These are phyloP conservation scores for Areca catechu DNA, from an alignment of 176 grass and related monocot genomes.

Conservation along the genomic window DNA sequence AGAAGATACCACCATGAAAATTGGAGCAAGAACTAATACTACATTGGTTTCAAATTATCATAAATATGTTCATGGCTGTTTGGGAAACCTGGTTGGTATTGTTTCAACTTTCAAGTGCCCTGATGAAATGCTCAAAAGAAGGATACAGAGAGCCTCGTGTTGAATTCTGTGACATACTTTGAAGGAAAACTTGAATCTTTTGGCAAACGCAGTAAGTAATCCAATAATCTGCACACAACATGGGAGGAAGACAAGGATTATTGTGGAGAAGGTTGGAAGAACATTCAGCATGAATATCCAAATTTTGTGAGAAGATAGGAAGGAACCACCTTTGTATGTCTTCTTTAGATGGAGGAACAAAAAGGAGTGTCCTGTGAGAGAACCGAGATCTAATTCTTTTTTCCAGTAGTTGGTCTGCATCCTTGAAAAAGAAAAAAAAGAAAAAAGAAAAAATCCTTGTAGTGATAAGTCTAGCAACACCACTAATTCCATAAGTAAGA, in stretches of 20 bases:
- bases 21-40: too few relatives aligned
- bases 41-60: too few relatives aligned
- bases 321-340: constrained; percentile 38
- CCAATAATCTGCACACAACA: constrained; percentile 51
- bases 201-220: constrained; percentile 50
- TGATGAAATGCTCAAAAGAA: constrained; percentile 13
- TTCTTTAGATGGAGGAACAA: constrained; percentile 66
- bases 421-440: constrained; percentile 37
- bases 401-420: constrained; percentile 83
- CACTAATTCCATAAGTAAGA: too few relatives aligned
- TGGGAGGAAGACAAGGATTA: background rate
- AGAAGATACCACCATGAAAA: too few relatives aligned
- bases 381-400: constrained; percentile 96
- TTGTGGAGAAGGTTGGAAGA: background rate
- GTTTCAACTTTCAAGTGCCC: too few relatives aligned
- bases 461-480: too few relatives aligned
- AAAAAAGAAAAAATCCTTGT: background rate
- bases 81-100: too few relatives aligned
- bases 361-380: constrained; percentile 78
- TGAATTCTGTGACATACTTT: constrained; percentile 60
- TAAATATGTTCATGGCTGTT: too few relatives aligned
- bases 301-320: background rate
- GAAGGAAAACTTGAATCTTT: constrained; percentile 35
- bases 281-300: background rate
- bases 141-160: constrained; percentile 62